phyloP scores from a whole-genome alignment of 306 rosid genomes.

The Medicago lupulina region DNA sequence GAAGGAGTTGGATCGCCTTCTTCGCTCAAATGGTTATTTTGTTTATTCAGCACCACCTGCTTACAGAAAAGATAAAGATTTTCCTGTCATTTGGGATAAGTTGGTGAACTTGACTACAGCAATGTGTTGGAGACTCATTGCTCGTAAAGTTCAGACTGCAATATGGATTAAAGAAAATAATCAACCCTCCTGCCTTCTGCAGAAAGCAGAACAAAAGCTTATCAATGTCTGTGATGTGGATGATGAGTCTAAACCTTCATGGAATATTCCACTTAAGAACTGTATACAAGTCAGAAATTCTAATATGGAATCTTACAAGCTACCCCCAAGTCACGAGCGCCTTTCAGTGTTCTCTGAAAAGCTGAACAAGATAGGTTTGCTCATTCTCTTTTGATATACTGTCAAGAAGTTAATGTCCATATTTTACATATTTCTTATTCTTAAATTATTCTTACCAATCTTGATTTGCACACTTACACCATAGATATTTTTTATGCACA shows the following conservation, averaged over 20 bases:
- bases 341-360: slow-evolving; percentile 68
- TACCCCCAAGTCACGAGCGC: slow-evolving; percentile 68
- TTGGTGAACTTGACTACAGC: slow-evolving; percentile 80
- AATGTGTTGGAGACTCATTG: slow-evolving; percentile 96
- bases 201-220: slow-evolving; percentile 59
- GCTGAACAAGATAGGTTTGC: slow-evolving; percentile 73
- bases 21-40: slow-evolving; percentile 83
- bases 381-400: slow-evolving; percentile 30
- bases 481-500: background rate
- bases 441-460: slow-evolving; percentile 32
- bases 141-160: slow-evolving; percentile 87
- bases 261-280: slow-evolving; percentile 73
- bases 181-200: slow-evolving; percentile 65
- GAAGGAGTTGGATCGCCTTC: slow-evolving; percentile 80
- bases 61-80: slow-evolving; percentile 73
- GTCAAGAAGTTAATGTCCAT: slow-evolving; percentile 37
- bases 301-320: slow-evolving; percentile 54
- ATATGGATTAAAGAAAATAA: slow-evolving; percentile 85
- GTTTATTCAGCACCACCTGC: slow-evolving; percentile 96
- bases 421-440: slow-evolving; percentile 9
- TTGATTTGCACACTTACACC: slow-evolving; percentile 7
- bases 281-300: slow-evolving; percentile 62
- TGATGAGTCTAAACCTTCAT: slow-evolving; percentile 72
- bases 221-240: slow-evolving; percentile 67
- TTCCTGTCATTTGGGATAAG: slow-evolving; percentile 82